A percentile compares a stretch with the other conserved stretches of the same genome.
Conservation (phyloP, 306 rosid genomes). For the Crotalaria pallida region DNA sequence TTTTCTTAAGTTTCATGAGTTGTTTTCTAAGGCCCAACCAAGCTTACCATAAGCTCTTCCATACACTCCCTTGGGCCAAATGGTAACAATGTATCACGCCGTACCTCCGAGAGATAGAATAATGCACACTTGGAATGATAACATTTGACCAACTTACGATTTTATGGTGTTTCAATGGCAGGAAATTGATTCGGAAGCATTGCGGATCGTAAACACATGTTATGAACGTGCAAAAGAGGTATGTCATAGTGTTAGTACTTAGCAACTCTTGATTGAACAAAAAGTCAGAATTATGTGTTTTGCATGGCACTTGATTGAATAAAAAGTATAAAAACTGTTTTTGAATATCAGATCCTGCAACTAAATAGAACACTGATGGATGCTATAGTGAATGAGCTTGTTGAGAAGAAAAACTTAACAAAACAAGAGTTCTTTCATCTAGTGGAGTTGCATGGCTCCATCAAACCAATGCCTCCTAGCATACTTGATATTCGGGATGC, state of each 20-base stretch:
- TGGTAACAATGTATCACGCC: neutral
- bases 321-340: conserved; percentile 7
- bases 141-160: neutral
- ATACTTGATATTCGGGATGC: conserved; percentile 65
- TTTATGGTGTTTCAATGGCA: conserved; percentile 28
- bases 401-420: conserved; percentile 73
- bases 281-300: neutral
- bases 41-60: too few relatives aligned
- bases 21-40: too few relatives aligned
- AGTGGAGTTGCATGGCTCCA: conserved; percentile 67
- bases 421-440: conserved; percentile 65
- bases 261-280: neutral
- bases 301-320: neutral
- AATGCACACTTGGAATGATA: neutral
- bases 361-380: conserved; percentile 70
- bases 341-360: conserved; percentile 57
- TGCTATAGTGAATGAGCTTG: conserved; percentile 68
- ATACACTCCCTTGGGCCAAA: too few relatives aligned
- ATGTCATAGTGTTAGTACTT: neutral
- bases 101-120: neutral
- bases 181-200: conserved; percentile 84
- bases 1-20: too few relatives aligned
- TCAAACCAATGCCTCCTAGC: conserved; percentile 53
- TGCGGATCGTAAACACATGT: conserved; percentile 56
- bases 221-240: conserved; percentile 93